A percentile compares a stretch with the other conserved stretches of the same genome.
Evolutionary conservation across 495 filamentous ascomycete species (phyloP).

Genomic region (Lophium mytilinum): DNA sequence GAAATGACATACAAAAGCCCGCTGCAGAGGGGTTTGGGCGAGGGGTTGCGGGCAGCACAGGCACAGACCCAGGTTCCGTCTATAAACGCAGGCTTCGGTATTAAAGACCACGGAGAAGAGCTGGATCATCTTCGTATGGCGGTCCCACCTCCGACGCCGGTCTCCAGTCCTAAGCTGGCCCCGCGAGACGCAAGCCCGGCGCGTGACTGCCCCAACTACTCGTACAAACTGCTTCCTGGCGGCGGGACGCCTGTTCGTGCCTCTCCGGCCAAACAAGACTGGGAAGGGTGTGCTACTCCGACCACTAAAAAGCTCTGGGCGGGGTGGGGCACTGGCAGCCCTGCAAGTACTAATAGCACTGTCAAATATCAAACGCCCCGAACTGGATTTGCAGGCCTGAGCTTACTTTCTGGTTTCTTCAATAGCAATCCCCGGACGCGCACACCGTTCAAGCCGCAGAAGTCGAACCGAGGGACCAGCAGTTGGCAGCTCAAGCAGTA

Average conservation of each 20-base stretch:
- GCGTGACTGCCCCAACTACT: conserved; percentile 16
- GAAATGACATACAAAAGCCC: conserved; percentile 19
- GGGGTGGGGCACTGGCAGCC: neutral
- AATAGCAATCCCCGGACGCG: conserved; percentile 74
- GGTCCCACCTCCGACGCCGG: neutral
- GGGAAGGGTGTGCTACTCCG: conserved; percentile 5
- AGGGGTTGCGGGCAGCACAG: conserved; percentile 9
- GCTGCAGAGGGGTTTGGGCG: conserved; percentile 13
- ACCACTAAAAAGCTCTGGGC: neutral
- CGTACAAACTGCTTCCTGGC: conserved; percentile 16
- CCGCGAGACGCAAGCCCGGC: conserved; percentile 1
- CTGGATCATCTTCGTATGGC: no score
- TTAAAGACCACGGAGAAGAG: no score
- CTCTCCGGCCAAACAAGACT: neutral
- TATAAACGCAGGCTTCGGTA: no score
- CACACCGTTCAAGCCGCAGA: conserved; percentile 84
- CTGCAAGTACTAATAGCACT: neutral
- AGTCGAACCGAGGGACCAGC: conserved; percentile 76
- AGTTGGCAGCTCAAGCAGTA: conserved; percentile 96
- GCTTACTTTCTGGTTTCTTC: conserved; percentile 34
- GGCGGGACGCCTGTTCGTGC: conserved; percentile 3
- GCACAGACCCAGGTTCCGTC: neutral
- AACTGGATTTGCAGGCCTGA: conserved; percentile 14
- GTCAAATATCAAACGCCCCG: neutral
- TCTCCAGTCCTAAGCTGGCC: neutral